Base-by-base conservation (phyloP, 1,284 basidiomycete genomes). In the Anthracocystis panici-leucophaei region DNA sequence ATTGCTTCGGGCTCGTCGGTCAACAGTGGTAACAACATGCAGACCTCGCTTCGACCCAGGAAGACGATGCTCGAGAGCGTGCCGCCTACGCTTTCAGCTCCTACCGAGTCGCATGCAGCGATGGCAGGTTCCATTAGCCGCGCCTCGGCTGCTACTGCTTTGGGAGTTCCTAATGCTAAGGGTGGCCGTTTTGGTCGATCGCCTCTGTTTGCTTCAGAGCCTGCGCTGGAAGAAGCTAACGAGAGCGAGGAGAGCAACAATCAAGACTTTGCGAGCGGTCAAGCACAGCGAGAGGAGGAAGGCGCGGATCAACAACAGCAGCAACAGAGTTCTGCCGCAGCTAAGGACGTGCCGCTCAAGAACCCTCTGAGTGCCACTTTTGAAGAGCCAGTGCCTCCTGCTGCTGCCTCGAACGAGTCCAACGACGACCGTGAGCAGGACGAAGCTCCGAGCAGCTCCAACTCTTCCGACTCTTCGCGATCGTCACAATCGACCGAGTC, bases 31-130 rank as follows among this genome's bases (percentile, higher is more conserved):
- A 38, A 48, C 70, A 40, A 57, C 29, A 57, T 64, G 48, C 68
- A 58, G 27, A 70, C 62, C 18, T 53, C 62, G 23, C 59, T 57
- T 27, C 69, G 79, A 25, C 79, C 79, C 0, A 56, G 73, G 5
- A 80, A 78, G 65, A 72, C 64, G 12, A 60, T 81, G 65, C 55
- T 67, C 20, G 79, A 81, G 18, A 75, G 71, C 38, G 78, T 79
- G 2, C 77, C 78, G 3, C 56, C 75, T 9, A 54, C 75, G 10
- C 51, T 69, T 31, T 42, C 56, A 5, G 57, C 23, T 2, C 57
- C 59, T 3, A 59, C 59, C 7, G 65, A 70, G 53, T 60, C 66
- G 48, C 67, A 77, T 33, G 57, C 65, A 5, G 57, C 62, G 35
- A 27, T 66, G 45, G 65, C 64, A 21, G 68, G 65, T 0, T 67